Base-by-base conservation (phyloP, 2,329 filamentous ascomycete species). In the Penicillium sp. region DNA sequence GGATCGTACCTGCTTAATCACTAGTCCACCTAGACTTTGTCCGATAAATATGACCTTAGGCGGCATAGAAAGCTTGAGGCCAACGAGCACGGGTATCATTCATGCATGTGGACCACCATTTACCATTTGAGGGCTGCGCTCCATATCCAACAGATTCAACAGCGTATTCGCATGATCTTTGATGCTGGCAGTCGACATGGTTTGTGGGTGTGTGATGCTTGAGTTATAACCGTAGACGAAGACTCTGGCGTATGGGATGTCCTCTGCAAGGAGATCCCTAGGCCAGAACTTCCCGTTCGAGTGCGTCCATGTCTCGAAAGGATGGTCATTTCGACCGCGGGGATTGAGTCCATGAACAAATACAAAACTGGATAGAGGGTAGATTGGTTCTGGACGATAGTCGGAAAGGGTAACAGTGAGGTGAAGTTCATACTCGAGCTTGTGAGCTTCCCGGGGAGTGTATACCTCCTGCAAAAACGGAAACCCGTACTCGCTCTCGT, bases 81-180 rank as follows among this genome's bases (percentile, higher is more conserved):
- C 4, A 39, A 5, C 8, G 25, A 23, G 4, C 17, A 23, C 23
- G 5, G 15, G n/a, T 28, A 15, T 3, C 14, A 8, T 1, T 18
- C 37, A 1, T 8, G 15, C 14, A 9, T 16, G 7, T n/a, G 4
- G n/a, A 7, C 2, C n/a, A 3, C 16, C 34, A 10, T n/a, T n/a
- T 43, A 59, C 59, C 36, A 56, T 34, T n/a, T 56, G 51, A 3
- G 54, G 56, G 19, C 45, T 48, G 6, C 58, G 52, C 45, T 62
- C 58, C 49, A 62, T 47, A 36, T 62, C 58, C 11, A 62, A 26
- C 26, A 62, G 21, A 28, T 63, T 63, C 46, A 65, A 28, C 26
- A 63, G 27, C 0, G 57, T 62, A 44, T 64, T 62, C 2, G 61
- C 60, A 50, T 63, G 61, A 18, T 63, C 62, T 13, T 60, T 60